Evolutionary conservation across 192 early-diverging fungal species (phyloP), one percentile per base, ranked within the genome.

Genomic region (Spizellomyces sp.): DNA sequence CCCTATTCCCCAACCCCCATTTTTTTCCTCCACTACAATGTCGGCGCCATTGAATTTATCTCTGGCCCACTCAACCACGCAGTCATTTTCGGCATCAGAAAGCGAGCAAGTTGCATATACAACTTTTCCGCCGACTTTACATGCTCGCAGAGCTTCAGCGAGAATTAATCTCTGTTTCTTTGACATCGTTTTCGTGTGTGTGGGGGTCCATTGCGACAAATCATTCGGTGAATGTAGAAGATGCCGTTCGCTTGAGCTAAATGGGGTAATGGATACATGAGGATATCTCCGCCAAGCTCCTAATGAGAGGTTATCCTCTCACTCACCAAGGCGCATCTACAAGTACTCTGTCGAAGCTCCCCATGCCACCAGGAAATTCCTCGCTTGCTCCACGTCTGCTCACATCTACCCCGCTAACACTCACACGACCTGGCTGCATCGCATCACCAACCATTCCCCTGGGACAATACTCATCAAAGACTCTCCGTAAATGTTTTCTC

Each of bases 21-120:
- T 59, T 36, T 66, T 73, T 3, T 64, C 66, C 14, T 44, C 59
- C 41, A 73, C 62, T 12, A n/a, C 21, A 12, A 74, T 36, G 36
- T 47, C 66, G 45, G 9, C 77, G 17, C 10, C 60, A 41, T 62
- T 41, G 36, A 62, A 62, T 22, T 62, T 9, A 36, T 62, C 60
- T 36, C 36, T 41, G n/a, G 77, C 77, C 48, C 77, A 79, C 50
- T 83, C 66, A 1, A 81, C 70, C 0, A 87, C 80, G 22, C 59
- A 68, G 46, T 87, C 85, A 48, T 87, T 87, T 56, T 87, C 85
- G 6, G 60, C 50, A 14, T 73, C 58, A 67, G 74, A 81, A 9
- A 87, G 64, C 4, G 84, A 86, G 55, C 85, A 87, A 9, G 85
- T 87, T 15, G 73, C 77, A 66, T 87, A 87, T 9, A 87, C 76